Base-by-base conservation (phyloP, 1,284 basidiomycete species). In the Trichosporon sp. region DNA sequence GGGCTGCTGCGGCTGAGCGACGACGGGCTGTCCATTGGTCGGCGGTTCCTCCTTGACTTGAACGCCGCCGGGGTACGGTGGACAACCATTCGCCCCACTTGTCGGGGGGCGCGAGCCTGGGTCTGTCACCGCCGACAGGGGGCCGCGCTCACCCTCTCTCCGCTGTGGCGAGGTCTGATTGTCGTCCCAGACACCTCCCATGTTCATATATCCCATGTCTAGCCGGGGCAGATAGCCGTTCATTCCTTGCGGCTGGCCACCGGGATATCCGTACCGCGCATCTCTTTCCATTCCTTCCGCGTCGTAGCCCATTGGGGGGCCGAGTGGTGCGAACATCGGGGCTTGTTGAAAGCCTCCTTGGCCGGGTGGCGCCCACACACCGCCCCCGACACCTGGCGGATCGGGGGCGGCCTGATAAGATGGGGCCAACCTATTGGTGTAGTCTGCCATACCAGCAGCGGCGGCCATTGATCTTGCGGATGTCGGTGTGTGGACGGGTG, bases 21-120 rank as follows among this genome's bases (percentile, higher is more conserved):
- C 34, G 12, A 47, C 34, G 35, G 35, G 63, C 8, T 64, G 56
- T 42, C 65, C 56, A 31, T 60, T 60, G 56, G 34, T 66, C 65
- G 11, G 63, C 58, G 25, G 64, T 29, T 65, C 64, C 18, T 60
- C 44, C 44, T 68, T 68, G 23, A 68, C 62, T 3, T 38, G 62
- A n/a, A 38, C 62, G 29, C 32, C 62, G 32, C 62, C 62, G 32
- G 62, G 27, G 62, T 38, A 34, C 32, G 38, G 63, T 34, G 35
- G 35, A 51, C n/a, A 15, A 25, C 47, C 47, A 25, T 51, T 51
- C 25, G 63, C 35, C 8, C 25, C 63, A 31, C 25, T 44, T 23
- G 35, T 15, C 27, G 56, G 56, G 15, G 56, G 56, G 15, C 56
- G 27, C 15, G 56, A 18, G 6, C 56, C 56, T 2, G 56, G 56